Base-by-base conservation (phyloP, 129 eudicot species). In the Centella asiatica region DNA sequence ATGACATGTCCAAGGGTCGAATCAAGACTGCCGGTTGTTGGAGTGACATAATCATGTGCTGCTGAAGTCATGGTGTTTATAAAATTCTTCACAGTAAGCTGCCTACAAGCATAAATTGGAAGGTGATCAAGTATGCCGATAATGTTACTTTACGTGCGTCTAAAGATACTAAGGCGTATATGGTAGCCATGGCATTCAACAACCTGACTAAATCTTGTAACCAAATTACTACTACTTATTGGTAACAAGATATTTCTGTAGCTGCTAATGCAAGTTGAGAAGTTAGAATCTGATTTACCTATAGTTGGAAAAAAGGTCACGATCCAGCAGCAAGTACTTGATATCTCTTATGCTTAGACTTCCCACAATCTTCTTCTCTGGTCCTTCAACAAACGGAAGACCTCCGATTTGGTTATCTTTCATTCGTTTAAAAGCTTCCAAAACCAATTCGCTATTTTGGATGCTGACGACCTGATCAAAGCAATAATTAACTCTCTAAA, bases 391-490 rank as follows among this genome's bases (percentile, higher is more conserved):
- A 66, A 92, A 88, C 0, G 98, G 98, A 53, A 92, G 86, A 44
- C 96, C 98, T 37, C 96, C 98, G 4, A 87, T 92, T 67, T 81
- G 73, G 66, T 76, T 73, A 62, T 92, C 94, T 68, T 84, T 92
- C 98, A 92, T 87, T 69, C 75, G 72, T 79, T 84, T 87, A 71
- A 92, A 92, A 17, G 95, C 98, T 76, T 87, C 95, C 40, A 92
- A 82, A 53, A 92, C 72, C 44, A 87, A 71, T 47, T 90, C 95
- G 56, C 79, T 20, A 33, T 77, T 76, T 42, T 74, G 75, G 31
- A 80, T 67, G 65, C 87, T 80, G 13, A 92, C 62, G 65, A 90
- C 88, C 94, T 90, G 80, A 25, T 11, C 50, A 70, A 48, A 57
- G 20, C 32, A 52, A 26, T 23, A 10, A 0, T 9, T 23, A 31